Percentiles rank a stretch among this genome's conserved stretches.
Evolutionary conservation across 1,284 basidiomycete species (phyloP).

Genomic region (Ustilago curta): DNA sequence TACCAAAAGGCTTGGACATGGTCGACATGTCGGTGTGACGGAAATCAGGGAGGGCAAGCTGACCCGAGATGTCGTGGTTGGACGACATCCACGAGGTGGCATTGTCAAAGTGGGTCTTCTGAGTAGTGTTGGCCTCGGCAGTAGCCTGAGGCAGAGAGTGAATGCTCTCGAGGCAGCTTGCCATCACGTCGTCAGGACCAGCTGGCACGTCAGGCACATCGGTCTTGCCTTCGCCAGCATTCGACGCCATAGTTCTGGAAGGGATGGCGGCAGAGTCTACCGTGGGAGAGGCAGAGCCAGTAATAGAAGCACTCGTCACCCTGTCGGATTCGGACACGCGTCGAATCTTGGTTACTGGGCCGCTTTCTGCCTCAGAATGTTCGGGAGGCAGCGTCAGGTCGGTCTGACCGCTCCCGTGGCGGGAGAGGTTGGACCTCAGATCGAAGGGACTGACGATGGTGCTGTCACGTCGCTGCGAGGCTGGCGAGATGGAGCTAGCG

Average conservation of each 20-base stretch:
- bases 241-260: constrained; percentile 12
- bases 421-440: constrained; percentile 19
- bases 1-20: constrained; percentile 31
- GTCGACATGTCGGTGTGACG: constrained; percentile 23
- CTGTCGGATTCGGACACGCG: constrained; percentile 3
- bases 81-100: constrained; percentile 33
- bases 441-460: constrained; percentile 21
- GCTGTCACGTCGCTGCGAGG: constrained; percentile 22
- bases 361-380: constrained; percentile 21
- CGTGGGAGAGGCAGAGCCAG: constrained; percentile 14
- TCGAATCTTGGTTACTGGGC: constrained; percentile 18
- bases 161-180: constrained; percentile 46
- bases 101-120: constrained; percentile 17
- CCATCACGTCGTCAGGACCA: constrained; percentile 29
- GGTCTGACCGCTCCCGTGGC: constrained; percentile 43
- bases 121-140: background rate
- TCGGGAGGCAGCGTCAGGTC: constrained; percentile 42
- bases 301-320: background rate
- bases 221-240: background rate
- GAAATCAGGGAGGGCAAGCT: constrained; percentile 35
- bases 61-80: constrained; percentile 15
- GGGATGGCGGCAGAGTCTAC: constrained; percentile 16
- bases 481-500: constrained; percentile 24
- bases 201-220: constrained; percentile 1
- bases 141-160: constrained; percentile 29